A percentile compares a stretch with the other conserved stretches of the same genome.
Conservation (phyloP, 768 basidiomycete genomes). For the Xerocomus brunneocitrinus region DNA sequence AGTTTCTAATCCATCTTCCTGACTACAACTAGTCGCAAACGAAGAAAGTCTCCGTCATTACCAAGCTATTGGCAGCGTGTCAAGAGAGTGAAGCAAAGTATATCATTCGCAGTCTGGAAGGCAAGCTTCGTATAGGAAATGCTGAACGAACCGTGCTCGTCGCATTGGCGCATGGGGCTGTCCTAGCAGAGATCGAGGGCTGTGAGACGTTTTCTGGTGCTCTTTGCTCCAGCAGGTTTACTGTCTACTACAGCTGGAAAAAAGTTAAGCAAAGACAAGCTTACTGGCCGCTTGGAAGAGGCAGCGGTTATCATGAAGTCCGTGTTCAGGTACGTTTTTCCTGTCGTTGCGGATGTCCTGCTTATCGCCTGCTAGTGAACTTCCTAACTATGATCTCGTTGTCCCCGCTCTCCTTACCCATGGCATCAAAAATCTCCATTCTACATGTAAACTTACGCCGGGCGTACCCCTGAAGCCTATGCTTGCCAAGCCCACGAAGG, state of each 20-base stretch:
- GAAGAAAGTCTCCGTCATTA: constrained; percentile 94
- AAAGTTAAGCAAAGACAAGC: constrained; percentile 69
- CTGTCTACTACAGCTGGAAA: constrained; percentile 50
- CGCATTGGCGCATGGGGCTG: constrained; percentile 87
- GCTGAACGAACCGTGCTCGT: constrained; percentile 95
- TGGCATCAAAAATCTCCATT: constrained; percentile 66
- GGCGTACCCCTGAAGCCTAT: constrained; percentile 98
- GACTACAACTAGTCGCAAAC: constrained; percentile 67
- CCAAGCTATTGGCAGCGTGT: constrained; percentile 88
- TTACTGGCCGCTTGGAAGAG: constrained; percentile 69
- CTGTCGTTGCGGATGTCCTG: background rate
- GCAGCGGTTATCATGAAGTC: constrained; percentile 75
- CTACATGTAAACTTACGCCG: constrained; percentile 86
- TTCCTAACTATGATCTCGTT: constrained; percentile 89
- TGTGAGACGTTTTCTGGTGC: constrained; percentile 31
- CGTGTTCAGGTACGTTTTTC: constrained; percentile 74
- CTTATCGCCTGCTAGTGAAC: constrained; percentile 54
- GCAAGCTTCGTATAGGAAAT: constrained; percentile 94
- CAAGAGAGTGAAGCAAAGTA: constrained; percentile 93
- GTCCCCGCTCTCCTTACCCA: constrained; percentile 82
- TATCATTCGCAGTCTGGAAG: constrained; percentile 91
- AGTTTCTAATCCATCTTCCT: background rate
- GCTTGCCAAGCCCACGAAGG: constrained; percentile 98
- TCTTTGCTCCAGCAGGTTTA: constrained; percentile 1
- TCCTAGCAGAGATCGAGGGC: constrained; percentile 72